These are phyloP conservation scores for Inosperma sp. DNA, from an alignment of 768 basidiomycete species.

Conservation along the genomic window DNA sequence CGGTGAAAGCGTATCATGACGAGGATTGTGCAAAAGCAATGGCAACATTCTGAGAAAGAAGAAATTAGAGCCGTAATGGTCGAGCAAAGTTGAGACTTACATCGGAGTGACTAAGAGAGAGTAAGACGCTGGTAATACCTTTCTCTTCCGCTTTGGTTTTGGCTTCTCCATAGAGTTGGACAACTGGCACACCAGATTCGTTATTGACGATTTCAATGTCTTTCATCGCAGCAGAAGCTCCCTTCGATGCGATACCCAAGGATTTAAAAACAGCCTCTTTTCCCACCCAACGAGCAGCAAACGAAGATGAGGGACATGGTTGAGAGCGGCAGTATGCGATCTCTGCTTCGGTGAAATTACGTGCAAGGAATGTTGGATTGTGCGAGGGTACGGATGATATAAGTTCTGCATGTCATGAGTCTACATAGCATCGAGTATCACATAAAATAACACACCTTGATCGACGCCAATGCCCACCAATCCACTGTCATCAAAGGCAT, in stretches of 20 bases:
- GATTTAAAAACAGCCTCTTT: conserved; percentile 99
- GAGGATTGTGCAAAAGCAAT: conserved; percentile 84
- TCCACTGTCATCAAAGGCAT: conserved; percentile 31
- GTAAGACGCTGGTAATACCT: conserved; percentile 67
- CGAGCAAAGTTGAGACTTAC: conserved; percentile 38
- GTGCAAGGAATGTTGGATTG: conserved; percentile 80
- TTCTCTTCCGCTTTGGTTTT: conserved; percentile 64
- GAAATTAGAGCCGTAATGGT: neutral
- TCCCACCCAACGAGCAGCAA: conserved; percentile 95
- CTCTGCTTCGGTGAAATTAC: conserved; percentile 93
- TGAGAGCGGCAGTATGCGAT: conserved; percentile 82
- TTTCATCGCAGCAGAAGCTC: conserved; percentile 91
- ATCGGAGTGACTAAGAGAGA: conserved; percentile 93
- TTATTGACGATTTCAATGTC: conserved; percentile 93
- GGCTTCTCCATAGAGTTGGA: conserved; percentile 77
- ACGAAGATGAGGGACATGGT: conserved; percentile 82
- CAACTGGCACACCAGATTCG: conserved; percentile 71
- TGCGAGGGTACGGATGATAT: conserved; percentile 89
- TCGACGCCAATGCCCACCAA: conserved; percentile 83
- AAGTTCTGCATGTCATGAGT: conserved; percentile 51
- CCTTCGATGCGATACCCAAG: conserved; percentile 82
- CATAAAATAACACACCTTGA: conserved; percentile 65
- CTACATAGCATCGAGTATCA: neutral
- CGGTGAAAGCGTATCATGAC: conserved; percentile 21
- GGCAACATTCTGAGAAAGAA: conserved; percentile 59